Conservation (phyloP, 495 filamentous ascomycete genomes). For the Niebla homalea region DNA sequence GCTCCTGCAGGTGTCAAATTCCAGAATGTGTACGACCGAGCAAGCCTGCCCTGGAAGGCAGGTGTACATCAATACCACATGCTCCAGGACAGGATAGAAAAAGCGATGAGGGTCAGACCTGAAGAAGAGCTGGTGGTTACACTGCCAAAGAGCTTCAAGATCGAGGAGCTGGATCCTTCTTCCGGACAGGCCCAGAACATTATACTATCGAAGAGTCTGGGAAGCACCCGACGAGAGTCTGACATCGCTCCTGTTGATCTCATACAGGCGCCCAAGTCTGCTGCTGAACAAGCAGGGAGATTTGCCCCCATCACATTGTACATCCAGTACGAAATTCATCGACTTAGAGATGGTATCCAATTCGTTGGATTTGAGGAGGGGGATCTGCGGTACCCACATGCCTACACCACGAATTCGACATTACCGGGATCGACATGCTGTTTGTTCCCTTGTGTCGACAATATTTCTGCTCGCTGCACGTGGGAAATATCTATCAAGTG, state of each 20-base stretch:
- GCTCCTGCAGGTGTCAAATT: constrained; percentile 42
- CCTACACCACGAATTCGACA: constrained; percentile 70
- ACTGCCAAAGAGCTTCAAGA: constrained; percentile 51
- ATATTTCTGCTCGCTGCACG: constrained; percentile 58
- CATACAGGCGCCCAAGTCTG: constrained; percentile 20
- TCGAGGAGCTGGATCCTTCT: constrained; percentile 46
- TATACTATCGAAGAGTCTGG: constrained; percentile 10
- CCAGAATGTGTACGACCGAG: constrained; percentile 55
- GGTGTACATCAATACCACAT: constrained; percentile 69
- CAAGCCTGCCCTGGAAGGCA: constrained; percentile 48
- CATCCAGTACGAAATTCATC: constrained; percentile 63
- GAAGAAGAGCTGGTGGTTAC: constrained; percentile 48
- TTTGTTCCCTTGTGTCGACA: constrained; percentile 87
- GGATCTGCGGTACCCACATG: constrained; percentile 75
- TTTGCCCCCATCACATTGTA: constrained; percentile 44
- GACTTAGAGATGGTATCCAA: constrained; percentile 71
- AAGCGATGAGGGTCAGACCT: constrained; percentile 43
- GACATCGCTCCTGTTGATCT: constrained; percentile 9
- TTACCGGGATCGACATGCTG: constrained; percentile 68
- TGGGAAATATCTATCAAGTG: constrained; percentile 84
- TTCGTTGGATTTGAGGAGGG: constrained; percentile 73
- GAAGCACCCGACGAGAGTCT: constrained; percentile 10
- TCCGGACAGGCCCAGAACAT: constrained; percentile 39
- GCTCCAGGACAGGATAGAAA: constrained; percentile 50
- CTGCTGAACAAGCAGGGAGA: constrained; percentile 26